Evolutionary conservation across 1,284 basidiomycete species (phyloP), one percentile per base, ranked within the genome.

Genomic region (Mrakiaceae sp.): DNA sequence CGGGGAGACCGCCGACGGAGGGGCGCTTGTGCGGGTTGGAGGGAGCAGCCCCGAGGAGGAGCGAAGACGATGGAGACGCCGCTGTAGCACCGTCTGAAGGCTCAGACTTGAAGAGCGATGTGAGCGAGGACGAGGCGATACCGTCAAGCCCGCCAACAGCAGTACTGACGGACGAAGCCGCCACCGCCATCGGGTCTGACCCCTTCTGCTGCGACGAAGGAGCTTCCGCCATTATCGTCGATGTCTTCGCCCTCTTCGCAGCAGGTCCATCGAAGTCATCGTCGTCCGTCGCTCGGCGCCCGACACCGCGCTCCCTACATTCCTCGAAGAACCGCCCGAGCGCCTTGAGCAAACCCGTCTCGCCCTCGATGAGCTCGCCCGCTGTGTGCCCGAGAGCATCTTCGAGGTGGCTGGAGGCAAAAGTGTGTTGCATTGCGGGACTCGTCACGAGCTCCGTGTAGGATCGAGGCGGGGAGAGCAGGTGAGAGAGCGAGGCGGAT

Each of bases 341-440:
- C 39, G 74, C 73, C 64, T 74, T 73, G 69, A 74, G 69, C 46
- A 78, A 64, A 7, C 73, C 73, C 62, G 73, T 76, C 67, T 78
- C 77, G 44, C 75, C 74, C 52, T 78, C 75, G 43, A 78, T 67
- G 42, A 78, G 65, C 60, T 78, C 76, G 46, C 72, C 73, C 0
- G 75, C 74, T 5, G 77, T 77, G 40, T 73, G 64, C 65, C 74
- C 73, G 49, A 78, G 60, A 0, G 75, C 76, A 27, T 70, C 71
- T 68, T 78, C 77, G 68, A 75, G 73, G 60, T 70, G 70, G 56
- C 75, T 76, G 52, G 74, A 71, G 6, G 74, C 76, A 16, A 78
- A 69, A 0, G 77, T 74, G 66, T 78, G 72, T 40, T 73, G 65
- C 69, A 77, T 73, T 2, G 76, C 72, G 0, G 75, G 73, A 42